Evolutionary conservation across 1,284 basidiomycete genomes (phyloP).

Genomic region (Inonotus hispidus): DNA sequence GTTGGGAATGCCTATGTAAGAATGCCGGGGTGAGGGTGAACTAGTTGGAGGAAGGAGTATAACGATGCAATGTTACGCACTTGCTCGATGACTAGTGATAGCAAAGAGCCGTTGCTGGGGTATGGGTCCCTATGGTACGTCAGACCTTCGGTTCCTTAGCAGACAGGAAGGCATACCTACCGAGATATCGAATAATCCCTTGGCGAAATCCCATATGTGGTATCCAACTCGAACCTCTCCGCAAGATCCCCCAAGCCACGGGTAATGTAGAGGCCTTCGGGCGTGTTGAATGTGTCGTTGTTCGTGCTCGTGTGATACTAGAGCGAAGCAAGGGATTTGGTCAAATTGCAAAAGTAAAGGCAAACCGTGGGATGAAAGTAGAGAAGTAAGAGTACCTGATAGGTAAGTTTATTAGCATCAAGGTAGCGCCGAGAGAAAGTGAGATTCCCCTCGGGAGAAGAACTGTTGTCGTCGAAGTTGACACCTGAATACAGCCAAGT

Average conservation of each 20-base stretch:
- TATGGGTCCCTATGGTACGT: constrained; percentile 43
- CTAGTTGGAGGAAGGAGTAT: neutral
- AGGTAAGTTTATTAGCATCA: constrained; percentile 69
- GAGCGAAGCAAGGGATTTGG: neutral
- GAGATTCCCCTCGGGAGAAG: constrained; percentile 38
- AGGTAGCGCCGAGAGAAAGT: constrained; percentile 66
- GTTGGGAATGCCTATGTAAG: neutral
- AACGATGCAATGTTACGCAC: constrained; percentile 27
- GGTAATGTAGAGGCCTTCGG: constrained; percentile 46
- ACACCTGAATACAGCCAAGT: constrained; percentile 35
- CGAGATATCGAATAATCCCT: constrained; percentile 56
- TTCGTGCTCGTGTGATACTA: constrained; percentile 52
- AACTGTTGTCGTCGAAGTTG: constrained; percentile 39
- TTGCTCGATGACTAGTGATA: constrained; percentile 57
- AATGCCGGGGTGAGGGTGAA: too few relatives aligned
- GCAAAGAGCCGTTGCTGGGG: constrained; percentile 58
- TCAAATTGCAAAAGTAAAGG: neutral
- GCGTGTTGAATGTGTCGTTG: constrained; percentile 52
- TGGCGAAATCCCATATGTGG: constrained; percentile 64
- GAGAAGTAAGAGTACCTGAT: constrained; percentile 23
- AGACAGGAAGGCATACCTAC: constrained; percentile 33
- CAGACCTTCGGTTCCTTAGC: neutral
- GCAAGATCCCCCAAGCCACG: constrained; percentile 49
- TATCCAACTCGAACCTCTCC: constrained; percentile 46
- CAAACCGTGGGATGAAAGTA: neutral